phyloP scores from a whole-genome alignment of 176 grass and related monocot species.

The Bothriochloa decipiens region DNA sequence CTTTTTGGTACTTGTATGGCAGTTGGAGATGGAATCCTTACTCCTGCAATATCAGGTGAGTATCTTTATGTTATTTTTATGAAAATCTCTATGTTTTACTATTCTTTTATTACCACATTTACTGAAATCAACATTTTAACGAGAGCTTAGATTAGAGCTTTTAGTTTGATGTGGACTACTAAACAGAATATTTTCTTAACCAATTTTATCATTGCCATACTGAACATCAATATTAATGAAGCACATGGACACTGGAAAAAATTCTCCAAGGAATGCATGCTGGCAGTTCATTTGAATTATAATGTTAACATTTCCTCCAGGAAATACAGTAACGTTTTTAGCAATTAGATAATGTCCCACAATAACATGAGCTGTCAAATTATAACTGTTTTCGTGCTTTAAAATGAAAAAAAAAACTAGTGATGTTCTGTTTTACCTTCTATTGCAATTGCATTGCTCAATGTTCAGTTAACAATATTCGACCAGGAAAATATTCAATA shows the following conservation, averaged over 20 bases:
- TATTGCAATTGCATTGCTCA: neutral
- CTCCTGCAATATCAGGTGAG: conserved; percentile 85
- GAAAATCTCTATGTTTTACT: neutral
- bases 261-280: neutral
- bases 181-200: neutral
- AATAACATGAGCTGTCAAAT: neutral
- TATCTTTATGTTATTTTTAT: neutral
- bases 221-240: neutral
- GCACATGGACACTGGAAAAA: neutral
- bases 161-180: conserved; percentile 5
- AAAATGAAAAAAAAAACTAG: neutral
- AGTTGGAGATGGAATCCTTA: conserved; percentile 89
- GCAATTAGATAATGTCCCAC: neutral
- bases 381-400: neutral
- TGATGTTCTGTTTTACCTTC: neutral
- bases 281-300: neutral
- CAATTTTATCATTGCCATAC: neutral
- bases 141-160: neutral
- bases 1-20: conserved; percentile 87
- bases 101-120: conserved; percentile 16
- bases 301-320: neutral
- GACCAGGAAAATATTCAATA: neutral
- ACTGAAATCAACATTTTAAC: neutral
- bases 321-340: neutral
- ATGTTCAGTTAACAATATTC: neutral